Conservation (phyloP, 2,329 filamentous ascomycete genomes). For the Pyrenochaeta sp. region DNA sequence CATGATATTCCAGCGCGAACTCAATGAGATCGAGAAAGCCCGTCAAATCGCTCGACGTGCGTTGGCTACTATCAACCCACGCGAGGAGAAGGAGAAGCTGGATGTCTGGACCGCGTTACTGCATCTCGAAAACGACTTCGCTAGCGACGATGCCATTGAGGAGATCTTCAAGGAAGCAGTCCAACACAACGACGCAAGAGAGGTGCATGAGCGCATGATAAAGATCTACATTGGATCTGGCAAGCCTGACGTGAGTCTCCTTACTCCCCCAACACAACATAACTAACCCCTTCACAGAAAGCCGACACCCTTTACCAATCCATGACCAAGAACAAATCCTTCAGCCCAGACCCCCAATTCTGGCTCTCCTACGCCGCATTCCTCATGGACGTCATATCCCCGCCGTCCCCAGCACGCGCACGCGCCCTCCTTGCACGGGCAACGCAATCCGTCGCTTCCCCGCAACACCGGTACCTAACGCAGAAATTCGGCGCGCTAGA, state of each 20-base stretch:
- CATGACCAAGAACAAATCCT: slow-evolving; percentile 83
- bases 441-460: slow-evolving; percentile 77
- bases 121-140: slow-evolving; percentile 92
- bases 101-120: slow-evolving; percentile 95
- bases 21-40: slow-evolving; percentile 87
- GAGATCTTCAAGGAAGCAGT: slow-evolving; percentile 90
- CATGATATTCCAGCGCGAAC: slow-evolving; percentile 97
- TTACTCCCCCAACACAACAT: slow-evolving; percentile 7
- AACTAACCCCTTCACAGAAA: slow-evolving; percentile 64
- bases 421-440: slow-evolving; percentile 83
- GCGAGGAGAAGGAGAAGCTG: slow-evolving; percentile 89
- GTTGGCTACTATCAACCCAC: slow-evolving; percentile 86
- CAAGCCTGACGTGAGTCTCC: slow-evolving; percentile 75
- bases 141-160: slow-evolving; percentile 81
- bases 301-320: slow-evolving; percentile 87
- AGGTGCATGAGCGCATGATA: slow-evolving; percentile 86
- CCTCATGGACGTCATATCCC: slow-evolving; percentile 75
- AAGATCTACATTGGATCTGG: slow-evolving; percentile 95
- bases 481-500: slow-evolving; percentile 91
- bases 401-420: slow-evolving; percentile 76
- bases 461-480: slow-evolving; percentile 76
- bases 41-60: slow-evolving; percentile 90
- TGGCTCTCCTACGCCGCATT: slow-evolving; percentile 97
- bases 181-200: slow-evolving; percentile 90
- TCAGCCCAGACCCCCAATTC: slow-evolving; percentile 77